A percentile compares a stretch with the other conserved stretches of the same genome.
Evolutionary conservation across 2,329 filamentous ascomycete species (phyloP).

Genomic region (Chrysoporthe deuterocubensis): DNA sequence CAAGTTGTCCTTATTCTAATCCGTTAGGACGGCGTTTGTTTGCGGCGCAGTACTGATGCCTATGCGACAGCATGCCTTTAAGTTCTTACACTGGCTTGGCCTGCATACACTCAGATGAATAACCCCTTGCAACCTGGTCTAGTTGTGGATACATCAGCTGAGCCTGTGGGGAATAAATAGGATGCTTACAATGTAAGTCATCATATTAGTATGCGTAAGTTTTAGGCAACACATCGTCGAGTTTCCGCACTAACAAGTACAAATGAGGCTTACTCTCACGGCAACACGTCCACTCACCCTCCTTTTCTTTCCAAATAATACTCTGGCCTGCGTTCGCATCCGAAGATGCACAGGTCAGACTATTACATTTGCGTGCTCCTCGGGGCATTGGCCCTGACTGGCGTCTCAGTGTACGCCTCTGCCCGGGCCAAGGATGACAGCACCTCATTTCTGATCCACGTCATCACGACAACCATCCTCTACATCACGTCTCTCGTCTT

Average conservation of each 20-base stretch:
- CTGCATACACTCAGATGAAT: too few relatives aligned
- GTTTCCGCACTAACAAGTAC: not conserved
- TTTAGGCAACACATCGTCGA: not conserved
- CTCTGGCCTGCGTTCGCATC: not conserved
- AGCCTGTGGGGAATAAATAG: too few relatives aligned
- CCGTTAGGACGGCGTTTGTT: too few relatives aligned
- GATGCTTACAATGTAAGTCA: too few relatives aligned
- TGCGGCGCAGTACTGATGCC: too few relatives aligned
- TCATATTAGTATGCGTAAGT: not conserved
- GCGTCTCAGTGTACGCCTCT: constrained; percentile 2
- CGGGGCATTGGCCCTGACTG: constrained; percentile 3
- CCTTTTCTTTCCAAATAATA: not conserved
- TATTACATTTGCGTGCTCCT: constrained; percentile 8
- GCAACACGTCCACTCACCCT: not conserved
- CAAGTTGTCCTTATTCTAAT: too few relatives aligned
- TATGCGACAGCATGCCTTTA: too few relatives aligned
- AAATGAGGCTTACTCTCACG: not conserved
- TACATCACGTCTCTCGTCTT: constrained; percentile 9
- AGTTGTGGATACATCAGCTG: too few relatives aligned
- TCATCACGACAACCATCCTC: not conserved
- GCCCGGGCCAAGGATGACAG: not conserved
- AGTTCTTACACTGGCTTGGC: too few relatives aligned
- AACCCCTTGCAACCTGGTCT: too few relatives aligned
- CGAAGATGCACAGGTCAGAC: constrained; percentile 3
- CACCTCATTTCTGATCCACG: not conserved